Conservation (phyloP, 2,329 filamentous ascomycete genomes). For the Metarhizium album region DNA sequence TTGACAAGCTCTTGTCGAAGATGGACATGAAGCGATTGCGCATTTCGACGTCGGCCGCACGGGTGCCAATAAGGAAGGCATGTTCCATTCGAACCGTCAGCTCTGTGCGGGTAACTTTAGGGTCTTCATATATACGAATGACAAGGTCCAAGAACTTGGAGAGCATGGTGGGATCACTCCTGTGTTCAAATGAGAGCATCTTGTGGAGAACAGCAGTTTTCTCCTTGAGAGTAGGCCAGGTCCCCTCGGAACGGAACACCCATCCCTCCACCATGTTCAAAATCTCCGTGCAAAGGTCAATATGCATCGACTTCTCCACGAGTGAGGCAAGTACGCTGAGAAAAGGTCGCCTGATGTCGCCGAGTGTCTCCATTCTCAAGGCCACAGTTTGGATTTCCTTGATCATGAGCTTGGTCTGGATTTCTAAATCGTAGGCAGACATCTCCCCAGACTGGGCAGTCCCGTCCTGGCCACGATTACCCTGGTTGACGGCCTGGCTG, state of each 20-base stretch:
- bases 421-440: conserved; percentile 67
- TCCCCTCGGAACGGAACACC: conserved; percentile 92
- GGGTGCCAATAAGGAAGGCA: conserved; percentile 89
- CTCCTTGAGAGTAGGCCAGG: conserved; percentile 94
- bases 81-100: conserved; percentile 96
- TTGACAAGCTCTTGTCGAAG: conserved; percentile 90
- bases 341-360: conserved; percentile 85
- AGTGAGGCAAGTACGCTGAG: conserved; percentile 89
- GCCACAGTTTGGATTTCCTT: conserved; percentile 93
- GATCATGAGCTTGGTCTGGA: conserved; percentile 84
- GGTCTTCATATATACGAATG: conserved; percentile 95
- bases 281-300: conserved; percentile 81
- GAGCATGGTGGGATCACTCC: conserved; percentile 72
- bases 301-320: conserved; percentile 88
- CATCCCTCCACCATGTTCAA: conserved; percentile 87
- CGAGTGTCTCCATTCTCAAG: conserved; percentile 81
- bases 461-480: conserved; percentile 40
- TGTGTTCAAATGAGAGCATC: conserved; percentile 91
- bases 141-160: conserved; percentile 92
- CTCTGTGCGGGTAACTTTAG: conserved; percentile 88
- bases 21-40: conserved; percentile 93
- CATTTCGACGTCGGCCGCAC: conserved; percentile 92
- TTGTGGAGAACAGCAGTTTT: conserved; percentile 99
- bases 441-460: conserved; percentile 44
- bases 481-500: conserved; percentile 34